Evolutionary conservation across 2,329 filamentous ascomycete genomes (phyloP).

Genomic region (Sporothrix sp.): DNA sequence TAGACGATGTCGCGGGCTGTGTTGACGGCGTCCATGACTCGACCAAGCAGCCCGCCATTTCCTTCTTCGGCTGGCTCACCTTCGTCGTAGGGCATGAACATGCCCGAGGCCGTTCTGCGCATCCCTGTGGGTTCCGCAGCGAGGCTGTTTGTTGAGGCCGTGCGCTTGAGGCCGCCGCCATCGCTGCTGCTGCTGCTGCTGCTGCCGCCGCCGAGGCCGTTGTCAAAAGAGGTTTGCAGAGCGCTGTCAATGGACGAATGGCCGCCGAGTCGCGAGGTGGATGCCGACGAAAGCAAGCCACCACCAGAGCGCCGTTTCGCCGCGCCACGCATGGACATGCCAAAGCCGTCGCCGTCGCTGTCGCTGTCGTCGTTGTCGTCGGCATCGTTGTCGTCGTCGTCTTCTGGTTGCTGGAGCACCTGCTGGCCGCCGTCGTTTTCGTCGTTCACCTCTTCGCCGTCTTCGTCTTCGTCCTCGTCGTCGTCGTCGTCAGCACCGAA

Average conservation of each 20-base stretch:
- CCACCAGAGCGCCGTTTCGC: not conserved
- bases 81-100: constrained; percentile 84
- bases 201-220: not conserved
- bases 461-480: constrained; percentile 46
- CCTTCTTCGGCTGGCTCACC: constrained; percentile 49
- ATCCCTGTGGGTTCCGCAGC: constrained; percentile 50
- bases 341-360: constrained; percentile 13
- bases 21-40: constrained; percentile 72
- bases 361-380: constrained; percentile 17
- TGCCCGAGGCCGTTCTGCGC: constrained; percentile 71
- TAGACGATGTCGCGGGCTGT: constrained; percentile 61
- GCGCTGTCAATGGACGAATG: not conserved
- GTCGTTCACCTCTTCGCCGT: constrained; percentile 40
- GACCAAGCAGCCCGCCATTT: constrained; percentile 60
- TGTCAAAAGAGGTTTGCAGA: constrained; percentile 11
- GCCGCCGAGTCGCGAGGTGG: constrained; percentile 12
- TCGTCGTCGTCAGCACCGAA: constrained; percentile 53
- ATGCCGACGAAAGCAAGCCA: constrained; percentile 10
- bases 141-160: constrained; percentile 40
- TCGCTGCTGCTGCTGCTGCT: constrained; percentile 1
- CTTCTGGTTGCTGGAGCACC: constrained; percentile 1
- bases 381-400: constrained; percentile 18
- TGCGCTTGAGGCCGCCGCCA: constrained; percentile 32
- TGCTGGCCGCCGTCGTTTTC: constrained; percentile 13
- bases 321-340: constrained; percentile 16